These are phyloP conservation scores for Suhomyces kunorum DNA, from an alignment of 1,139 yeast genomes.

Conservation along the genomic window DNA sequence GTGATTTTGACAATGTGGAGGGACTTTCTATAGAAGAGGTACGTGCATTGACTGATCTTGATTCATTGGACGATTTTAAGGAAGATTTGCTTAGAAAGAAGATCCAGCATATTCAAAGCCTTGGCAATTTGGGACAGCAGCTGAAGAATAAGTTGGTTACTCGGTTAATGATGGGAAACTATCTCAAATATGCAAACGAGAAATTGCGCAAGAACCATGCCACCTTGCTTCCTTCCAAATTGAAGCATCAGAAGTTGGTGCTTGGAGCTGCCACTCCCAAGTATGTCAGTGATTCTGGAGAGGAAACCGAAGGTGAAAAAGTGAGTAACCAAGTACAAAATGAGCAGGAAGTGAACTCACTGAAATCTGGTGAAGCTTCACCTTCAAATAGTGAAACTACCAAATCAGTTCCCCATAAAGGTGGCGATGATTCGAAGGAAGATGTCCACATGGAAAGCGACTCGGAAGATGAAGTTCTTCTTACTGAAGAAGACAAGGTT, in stretches of 20 bases:
- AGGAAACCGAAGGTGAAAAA: conserved; percentile 11
- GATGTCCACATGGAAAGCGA: conserved; percentile 3
- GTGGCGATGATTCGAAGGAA: not conserved
- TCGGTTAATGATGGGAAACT: conserved; percentile 74
- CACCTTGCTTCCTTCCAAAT: conserved; percentile 16
- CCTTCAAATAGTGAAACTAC: no score
- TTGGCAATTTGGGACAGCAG: conserved; percentile 46
- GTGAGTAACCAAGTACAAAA: not conserved
- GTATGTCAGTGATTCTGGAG: not conserved
- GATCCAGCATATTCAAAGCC: conserved; percentile 57
- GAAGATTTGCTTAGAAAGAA: conserved; percentile 54
- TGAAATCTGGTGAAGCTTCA: no score
- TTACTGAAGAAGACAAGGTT: conserved; percentile 50
- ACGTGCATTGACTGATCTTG: conserved; percentile 38
- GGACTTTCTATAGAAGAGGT: conserved; percentile 42
- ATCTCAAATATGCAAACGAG: conserved; percentile 48
- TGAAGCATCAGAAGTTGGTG: conserved; percentile 23
- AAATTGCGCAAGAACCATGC: conserved; percentile 23
- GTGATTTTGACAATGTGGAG: conserved; percentile 42
- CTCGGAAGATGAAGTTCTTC: conserved; percentile 37
- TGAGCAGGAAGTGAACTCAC: no score
- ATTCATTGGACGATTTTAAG: conserved; percentile 51
- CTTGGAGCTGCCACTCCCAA: conserved; percentile 7
- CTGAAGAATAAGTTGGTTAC: conserved; percentile 69
- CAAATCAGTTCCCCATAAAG: no score